Base-by-base conservation (phyloP, 2,329 filamentous ascomycete species). In the Alternaria longipes region DNA sequence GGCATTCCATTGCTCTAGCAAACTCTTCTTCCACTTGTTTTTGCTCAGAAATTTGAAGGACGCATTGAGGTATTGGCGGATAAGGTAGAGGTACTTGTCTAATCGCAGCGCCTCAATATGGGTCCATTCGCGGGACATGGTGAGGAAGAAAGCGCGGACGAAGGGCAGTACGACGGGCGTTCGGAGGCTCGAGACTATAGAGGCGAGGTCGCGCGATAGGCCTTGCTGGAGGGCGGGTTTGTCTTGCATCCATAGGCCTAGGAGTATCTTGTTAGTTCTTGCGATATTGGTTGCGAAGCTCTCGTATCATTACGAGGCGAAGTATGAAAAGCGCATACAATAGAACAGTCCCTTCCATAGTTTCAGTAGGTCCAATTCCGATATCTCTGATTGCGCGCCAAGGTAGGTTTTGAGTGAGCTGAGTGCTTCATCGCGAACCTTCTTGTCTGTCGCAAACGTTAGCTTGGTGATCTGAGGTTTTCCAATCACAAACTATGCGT, bases 341-440 rank as follows among this genome's bases (percentile, higher is more conserved):
- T 93, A 97, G 84, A 95, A 97, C 20, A 98, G 87, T 5, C 93
- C 94, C 77, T 96, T 97, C 93, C 93, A 97, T 67, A 98, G 86
- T 82, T 97, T 97, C 62, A 94, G 84, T 51, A 92, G 84, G 66
- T 97, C 93, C 67, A 91, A 79, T 41, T 87, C 82, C 18, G 87
- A 82, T 63, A 97, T 87, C 55, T 85, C 56, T 79, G 83, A 70
- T 41, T 86, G 85, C 62, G 87, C 84, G 63, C 87, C 85, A 76
- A 98, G 90, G 83, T 92, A 97, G 51, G 88, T 86, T 67, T 89
- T 88, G 28, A 98, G 89, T 49, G 91, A 92, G 54, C 86, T 82
- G 77, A 97, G 86, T 56, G 93, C 91, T 65, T 90, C 86, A 76
- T 91, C 91, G 75, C 93, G 91, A 59, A 87, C 88, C 80, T 89